Conservation (phyloP, 805 yeast genomes). For the Kuraishia hungarica region DNA sequence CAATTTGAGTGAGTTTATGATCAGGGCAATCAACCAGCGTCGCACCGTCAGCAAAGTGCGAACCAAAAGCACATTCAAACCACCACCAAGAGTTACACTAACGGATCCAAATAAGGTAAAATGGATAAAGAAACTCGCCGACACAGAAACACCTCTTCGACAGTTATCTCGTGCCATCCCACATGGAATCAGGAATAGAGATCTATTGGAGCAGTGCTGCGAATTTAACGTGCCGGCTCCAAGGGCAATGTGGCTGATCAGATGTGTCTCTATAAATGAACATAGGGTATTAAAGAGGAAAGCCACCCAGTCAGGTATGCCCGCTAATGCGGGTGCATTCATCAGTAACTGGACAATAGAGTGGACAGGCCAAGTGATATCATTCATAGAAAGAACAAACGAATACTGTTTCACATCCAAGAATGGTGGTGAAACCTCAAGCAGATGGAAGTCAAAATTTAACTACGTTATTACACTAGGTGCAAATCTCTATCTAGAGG, state of each 20-base stretch:
- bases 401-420: constrained; percentile 25
- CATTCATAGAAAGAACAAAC: constrained; percentile 44
- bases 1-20: constrained; percentile 39
- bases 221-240: constrained; percentile 58
- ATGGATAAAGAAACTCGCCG: constrained; percentile 79
- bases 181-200: constrained; percentile 75
- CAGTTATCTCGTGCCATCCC: constrained; percentile 75
- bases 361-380: constrained; percentile 83
- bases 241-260: constrained; percentile 88
- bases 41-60: constrained; percentile 34
- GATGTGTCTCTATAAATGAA: constrained; percentile 81
- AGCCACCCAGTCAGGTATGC: constrained; percentile 11
- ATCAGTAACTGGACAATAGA: constrained; percentile 60
- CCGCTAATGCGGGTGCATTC: constrained; percentile 28
- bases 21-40: constrained; percentile 39
- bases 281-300: constrained; percentile 48
- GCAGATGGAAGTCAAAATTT: constrained; percentile 41
- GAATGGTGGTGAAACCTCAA: constrained; percentile 6
- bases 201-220: constrained; percentile 66
- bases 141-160: constrained; percentile 54
- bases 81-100: constrained; percentile 84
- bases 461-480: constrained; percentile 52
- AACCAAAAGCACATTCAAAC: constrained; percentile 51
- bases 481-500: constrained; percentile 61
- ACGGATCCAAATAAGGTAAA: constrained; percentile 80